Evolutionary conservation across 345 rosid genomes (phyloP).

Genomic region (Streptanthus diversifolius): DNA sequence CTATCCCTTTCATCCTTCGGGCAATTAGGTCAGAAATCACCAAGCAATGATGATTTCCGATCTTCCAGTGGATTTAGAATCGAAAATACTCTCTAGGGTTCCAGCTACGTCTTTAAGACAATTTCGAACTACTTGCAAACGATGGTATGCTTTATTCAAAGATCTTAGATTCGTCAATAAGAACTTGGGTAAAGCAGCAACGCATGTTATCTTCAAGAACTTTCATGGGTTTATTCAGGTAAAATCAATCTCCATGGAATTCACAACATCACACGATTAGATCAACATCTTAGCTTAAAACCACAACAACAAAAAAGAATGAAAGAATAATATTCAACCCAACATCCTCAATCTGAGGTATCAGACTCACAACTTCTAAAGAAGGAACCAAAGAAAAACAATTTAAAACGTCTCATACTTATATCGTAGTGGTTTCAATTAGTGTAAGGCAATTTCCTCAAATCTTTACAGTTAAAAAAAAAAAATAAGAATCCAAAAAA

Average conservation of each 20-base stretch:
- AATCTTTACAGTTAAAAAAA: constrained; percentile 34
- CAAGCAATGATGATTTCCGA: not conserved
- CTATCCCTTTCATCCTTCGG: not conserved
- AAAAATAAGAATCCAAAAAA: not conserved
- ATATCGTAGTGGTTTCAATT: constrained; percentile 18
- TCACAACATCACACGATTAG: not conserved
- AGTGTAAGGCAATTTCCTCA: constrained; percentile 24
- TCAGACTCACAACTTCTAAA: constrained; percentile 20
- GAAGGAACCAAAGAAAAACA: constrained; percentile 1
- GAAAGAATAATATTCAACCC: constrained; percentile 19
- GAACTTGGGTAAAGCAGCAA: not conserved
- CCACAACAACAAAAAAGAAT: not conserved
- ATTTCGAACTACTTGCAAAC: not conserved
- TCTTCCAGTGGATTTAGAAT: not conserved
- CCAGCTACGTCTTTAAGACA: not conserved
- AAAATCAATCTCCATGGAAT: not conserved
- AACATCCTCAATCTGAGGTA: not conserved
- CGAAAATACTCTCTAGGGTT: not conserved
- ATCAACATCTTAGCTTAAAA: not conserved
- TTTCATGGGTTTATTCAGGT: not conserved
- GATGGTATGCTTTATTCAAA: not conserved
- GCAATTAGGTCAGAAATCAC: not conserved
- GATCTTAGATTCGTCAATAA: not conserved
- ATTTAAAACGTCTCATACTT: not conserved
- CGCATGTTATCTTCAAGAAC: not conserved